Conservation (phyloP, 805 yeast genomes). For the Sugiyamaella smithiae region DNA sequence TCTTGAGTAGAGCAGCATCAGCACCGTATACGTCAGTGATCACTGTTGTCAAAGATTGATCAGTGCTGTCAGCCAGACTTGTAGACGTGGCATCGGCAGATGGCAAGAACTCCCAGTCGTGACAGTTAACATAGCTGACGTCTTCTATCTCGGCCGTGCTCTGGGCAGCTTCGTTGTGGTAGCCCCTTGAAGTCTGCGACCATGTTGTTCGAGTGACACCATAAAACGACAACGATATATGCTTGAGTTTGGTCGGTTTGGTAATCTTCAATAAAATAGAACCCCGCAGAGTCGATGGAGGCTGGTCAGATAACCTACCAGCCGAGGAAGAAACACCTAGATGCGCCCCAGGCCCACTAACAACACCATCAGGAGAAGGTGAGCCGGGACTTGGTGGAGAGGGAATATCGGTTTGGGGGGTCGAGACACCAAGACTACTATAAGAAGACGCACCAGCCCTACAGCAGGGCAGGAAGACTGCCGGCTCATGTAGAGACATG, state of each 20-base stretch:
- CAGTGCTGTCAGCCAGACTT: conserved; percentile 11
- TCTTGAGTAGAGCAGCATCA: conserved; percentile 28
- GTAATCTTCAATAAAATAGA: conserved; percentile 65
- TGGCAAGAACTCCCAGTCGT: conserved; percentile 37
- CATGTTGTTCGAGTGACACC: conserved; percentile 80
- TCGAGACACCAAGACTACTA: conserved; percentile 16
- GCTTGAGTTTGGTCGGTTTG: conserved; percentile 69
- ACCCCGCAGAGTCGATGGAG: conserved; percentile 65
- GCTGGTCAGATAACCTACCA: conserved; percentile 16
- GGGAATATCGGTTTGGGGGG: not conserved
- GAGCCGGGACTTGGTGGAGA: conserved; percentile 4
- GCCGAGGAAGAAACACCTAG: not conserved
- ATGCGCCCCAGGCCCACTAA: not conserved
- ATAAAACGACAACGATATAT: conserved; percentile 57
- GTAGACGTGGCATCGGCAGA: conserved; percentile 2
- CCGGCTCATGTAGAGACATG: conserved; percentile 33
- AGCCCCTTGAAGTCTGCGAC: conserved; percentile 55
- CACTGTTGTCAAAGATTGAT: conserved; percentile 28
- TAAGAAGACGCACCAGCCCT: conserved; percentile 18
- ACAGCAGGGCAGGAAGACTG: conserved; percentile 29
- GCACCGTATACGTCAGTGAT: conserved; percentile 35
- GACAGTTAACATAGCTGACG: conserved; percentile 30
- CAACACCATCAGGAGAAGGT: not conserved
- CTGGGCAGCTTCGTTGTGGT: conserved; percentile 30
- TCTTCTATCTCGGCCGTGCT: conserved; percentile 34